Base-by-base conservation (phyloP, 192 early-diverging fungal species). In the Umbelopsis sp. region DNA sequence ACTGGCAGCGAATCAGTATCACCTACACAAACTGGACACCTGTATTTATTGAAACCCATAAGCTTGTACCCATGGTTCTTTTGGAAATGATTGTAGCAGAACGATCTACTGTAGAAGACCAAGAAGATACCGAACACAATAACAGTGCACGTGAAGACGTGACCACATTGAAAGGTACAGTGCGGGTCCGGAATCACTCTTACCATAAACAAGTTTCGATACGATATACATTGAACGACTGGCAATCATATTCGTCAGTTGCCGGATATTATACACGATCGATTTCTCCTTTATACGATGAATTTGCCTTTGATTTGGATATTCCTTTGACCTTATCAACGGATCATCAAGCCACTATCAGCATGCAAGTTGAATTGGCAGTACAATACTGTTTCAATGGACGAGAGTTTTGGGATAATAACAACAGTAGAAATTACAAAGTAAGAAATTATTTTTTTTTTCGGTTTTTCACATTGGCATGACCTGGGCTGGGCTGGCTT, bases 321-420 rank as follows among this genome's bases (percentile, higher is more conserved):
- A 95, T 74, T 72, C 74, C 22, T 93, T 92, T 68, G 36, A 77
- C n/a, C 80, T 95, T 74, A 78, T 84, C 26, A 80, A 95, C 53
- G 22, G 82, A 73, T 1, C 82, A 62, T 34, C 72, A 36, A 66
- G 26, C 24, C 45, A 45, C 22, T 50, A 49, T 17, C 29, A 62
- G 71, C 77, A 69, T 83, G 82, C 0, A 82, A 34, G 56, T 91
- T 66, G 89, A 84, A 38, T 74, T 94, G 67, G 90, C 89, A 32
- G 82, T 89, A 32, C 81, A 84, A 6, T 96, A 94, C 77, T 81
- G 77, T 25, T 94, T 95, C n/a, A 83, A 82, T 21, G 88, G 88
- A 4, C 70, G 67, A 25, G 91, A 93, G 77, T 86, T 88, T 80
- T 98, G 97, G 97, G 97, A 98, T 86, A 98, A 96, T 82, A 98